Conservation (phyloP, 768 basidiomycete genomes). For the Boletus subcaerulescens region DNA sequence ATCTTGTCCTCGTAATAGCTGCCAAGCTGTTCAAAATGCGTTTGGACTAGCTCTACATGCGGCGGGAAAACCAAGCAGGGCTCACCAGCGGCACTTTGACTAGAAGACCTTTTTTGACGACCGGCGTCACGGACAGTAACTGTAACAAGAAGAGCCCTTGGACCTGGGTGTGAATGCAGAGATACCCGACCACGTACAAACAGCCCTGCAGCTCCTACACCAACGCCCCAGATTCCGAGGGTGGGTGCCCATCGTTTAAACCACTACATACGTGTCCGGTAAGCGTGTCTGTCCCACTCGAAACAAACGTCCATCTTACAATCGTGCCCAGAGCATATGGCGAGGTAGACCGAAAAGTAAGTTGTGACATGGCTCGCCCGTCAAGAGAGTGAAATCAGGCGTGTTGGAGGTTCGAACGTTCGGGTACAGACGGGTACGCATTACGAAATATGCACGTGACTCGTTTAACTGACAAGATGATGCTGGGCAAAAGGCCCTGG, state of each 20-base stretch:
- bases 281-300: neutral
- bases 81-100: slow-evolving; percentile 73
- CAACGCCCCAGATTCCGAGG: slow-evolving; percentile 68
- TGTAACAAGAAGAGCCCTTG: slow-evolving; percentile 29
- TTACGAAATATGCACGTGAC: slow-evolving; percentile 19
- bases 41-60: neutral
- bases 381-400: neutral
- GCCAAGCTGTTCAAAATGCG: slow-evolving; percentile 51
- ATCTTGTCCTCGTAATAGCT: slow-evolving; percentile 75
- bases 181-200: slow-evolving; percentile 43
- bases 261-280: slow-evolving; percentile 34
- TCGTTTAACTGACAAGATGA: neutral
- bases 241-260: slow-evolving; percentile 58
- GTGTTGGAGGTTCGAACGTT: neutral
- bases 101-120: slow-evolving; percentile 73
- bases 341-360: slow-evolving; percentile 39
- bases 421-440: slow-evolving; percentile 16
- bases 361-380: slow-evolving; percentile 39
- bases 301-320: slow-evolving; percentile 30
- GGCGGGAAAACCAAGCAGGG: slow-evolving; percentile 8
- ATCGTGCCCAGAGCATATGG: slow-evolving; percentile 35
- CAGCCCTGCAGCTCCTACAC: slow-evolving; percentile 63
- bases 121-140: slow-evolving; percentile 82
- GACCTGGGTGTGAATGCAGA: neutral
- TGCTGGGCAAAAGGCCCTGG: neutral